Evolutionary conservation across 2,329 filamentous ascomycete species (phyloP).

Genomic region (Pseudocercospora fuligena): DNA sequence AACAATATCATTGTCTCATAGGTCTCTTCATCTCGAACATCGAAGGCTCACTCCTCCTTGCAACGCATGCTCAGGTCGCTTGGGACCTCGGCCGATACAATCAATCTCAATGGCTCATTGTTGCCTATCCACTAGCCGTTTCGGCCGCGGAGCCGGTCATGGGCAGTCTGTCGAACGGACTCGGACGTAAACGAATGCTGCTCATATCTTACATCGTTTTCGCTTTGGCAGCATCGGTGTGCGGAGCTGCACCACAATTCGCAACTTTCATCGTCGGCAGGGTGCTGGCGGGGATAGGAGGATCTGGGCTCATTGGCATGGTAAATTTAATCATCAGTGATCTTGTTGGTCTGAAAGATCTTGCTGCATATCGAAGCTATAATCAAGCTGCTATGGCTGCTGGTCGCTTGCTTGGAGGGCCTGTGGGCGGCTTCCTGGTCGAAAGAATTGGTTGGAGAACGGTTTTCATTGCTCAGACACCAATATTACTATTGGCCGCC

Average conservation of each 20-base stretch:
- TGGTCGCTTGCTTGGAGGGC: neutral
- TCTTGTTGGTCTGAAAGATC: conserved; percentile 11
- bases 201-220: conserved; percentile 6
- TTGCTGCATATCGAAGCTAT: conserved; percentile 3
- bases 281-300: conserved; percentile 5
- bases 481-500: neutral
- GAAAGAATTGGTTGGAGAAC: conserved; percentile 6
- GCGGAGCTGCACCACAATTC: conserved; percentile 4
- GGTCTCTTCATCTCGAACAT: conserved; percentile 13
- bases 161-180: neutral
- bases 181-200: conserved; percentile 6
- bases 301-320: conserved; percentile 1
- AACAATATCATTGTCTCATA: neutral
- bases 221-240: neutral
- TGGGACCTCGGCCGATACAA: neutral
- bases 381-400: conserved; percentile 12
- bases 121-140: conserved; percentile 5
- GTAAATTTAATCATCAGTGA: conserved; percentile 11
- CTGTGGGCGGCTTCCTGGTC: conserved; percentile 6
- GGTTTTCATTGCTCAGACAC: conserved; percentile 5
- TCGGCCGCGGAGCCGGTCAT: conserved; percentile 5
- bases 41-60: conserved; percentile 8
- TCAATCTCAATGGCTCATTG: conserved; percentile 12
- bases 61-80: conserved; percentile 1
- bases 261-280: conserved; percentile 3